Evolutionary conservation across 495 filamentous ascomycete genomes (phyloP), one percentile per base, ranked within the genome.

Genomic region (Aspergillus steynii): DNA sequence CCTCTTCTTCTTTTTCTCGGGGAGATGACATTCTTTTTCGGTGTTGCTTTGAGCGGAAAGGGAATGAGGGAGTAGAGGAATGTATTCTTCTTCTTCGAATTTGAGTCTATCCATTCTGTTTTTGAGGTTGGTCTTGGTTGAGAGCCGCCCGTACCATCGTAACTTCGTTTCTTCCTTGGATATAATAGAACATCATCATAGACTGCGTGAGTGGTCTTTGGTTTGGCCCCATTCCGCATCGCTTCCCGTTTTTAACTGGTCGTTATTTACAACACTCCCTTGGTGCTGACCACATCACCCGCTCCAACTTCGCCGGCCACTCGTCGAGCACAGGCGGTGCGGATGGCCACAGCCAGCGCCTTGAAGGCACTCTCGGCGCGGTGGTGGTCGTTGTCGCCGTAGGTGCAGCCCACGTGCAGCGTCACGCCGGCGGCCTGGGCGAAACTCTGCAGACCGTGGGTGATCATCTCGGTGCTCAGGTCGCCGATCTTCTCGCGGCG

Each of bases 351-450:
- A 1, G 95, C 95, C 61, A 97, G 74, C 56, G 96, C 96, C 84
- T 99, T 99, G 72, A 99, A 98, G 49, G 95, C 95, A 70, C 90
- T 94, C 84, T 99, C 95, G 29, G 95, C 96, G 55, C 92, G 80
- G 74, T 98, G 95, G 75, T 99, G 95, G 75, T 99, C 96, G 75
- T 98, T 99, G 51, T 90, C 84, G 29, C 95, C 95, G 56, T 89
- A 82, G 49, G 96, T 68, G 70, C 89, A 91, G 72, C 97, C 92
- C 53, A 98, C 90, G 79, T 99, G 95, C 75, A 98, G 71, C 31
- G 95, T 99, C 52, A 97, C 82, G n/a, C 90, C 86, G 6, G 95
- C 92, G 5, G 85, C 90, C 79, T 94, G 90, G 46, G 94, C 93
- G 77, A 96, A 99, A 76, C 89, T 93, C 77, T 92, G 86, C 74